Percentiles rank a stretch among this genome's conserved stretches.
These are phyloP conservation scores for Ophiosphaerella narmari DNA, from an alignment of 2,329 filamentous ascomycete genomes.

Conservation along the genomic window DNA sequence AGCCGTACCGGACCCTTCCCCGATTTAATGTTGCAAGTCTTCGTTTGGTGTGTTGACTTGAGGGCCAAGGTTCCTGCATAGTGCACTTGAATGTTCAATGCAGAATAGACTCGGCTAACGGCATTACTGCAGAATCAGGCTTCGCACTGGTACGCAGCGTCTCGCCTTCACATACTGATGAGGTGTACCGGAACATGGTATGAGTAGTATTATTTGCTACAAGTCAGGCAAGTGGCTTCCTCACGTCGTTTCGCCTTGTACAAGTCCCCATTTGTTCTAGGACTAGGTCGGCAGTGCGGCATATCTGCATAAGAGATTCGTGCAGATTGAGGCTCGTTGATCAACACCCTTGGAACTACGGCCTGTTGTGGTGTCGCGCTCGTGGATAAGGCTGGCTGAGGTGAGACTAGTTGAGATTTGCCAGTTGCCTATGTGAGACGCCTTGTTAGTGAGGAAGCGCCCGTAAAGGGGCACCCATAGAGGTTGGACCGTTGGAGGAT, in stretches of 20 bases:
- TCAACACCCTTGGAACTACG: constrained; percentile 8
- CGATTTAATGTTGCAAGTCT: constrained; percentile 27
- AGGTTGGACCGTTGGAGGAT: background rate
- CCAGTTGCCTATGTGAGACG: constrained; percentile 17
- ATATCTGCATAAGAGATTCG: constrained; percentile 20
- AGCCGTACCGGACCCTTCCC: constrained; percentile 28
- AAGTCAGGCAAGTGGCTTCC: constrained; percentile 21
- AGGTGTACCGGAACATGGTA: constrained; percentile 29
- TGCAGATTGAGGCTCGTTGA: constrained; percentile 28
- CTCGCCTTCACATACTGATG: constrained; percentile 12
- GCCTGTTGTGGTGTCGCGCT: constrained; percentile 14
- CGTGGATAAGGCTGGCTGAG: constrained; percentile 11
- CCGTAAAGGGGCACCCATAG: constrained; percentile 4
- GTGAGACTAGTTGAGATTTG: constrained; percentile 13
- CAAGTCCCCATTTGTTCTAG: constrained; percentile 26
- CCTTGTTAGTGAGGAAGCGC: constrained; percentile 10
- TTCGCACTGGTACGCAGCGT: constrained; percentile 21
- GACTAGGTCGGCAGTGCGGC: constrained; percentile 23
- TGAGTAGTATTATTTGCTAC: constrained; percentile 20
- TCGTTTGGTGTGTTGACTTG: constrained; percentile 36
- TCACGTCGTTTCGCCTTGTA: constrained; percentile 29
- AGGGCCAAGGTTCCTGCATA: constrained; percentile 28
- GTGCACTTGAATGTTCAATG: constrained; percentile 26
- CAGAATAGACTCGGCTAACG: constrained; percentile 16
- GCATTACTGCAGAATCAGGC: constrained; percentile 22